Base-by-base conservation (phyloP, 2,329 filamentous ascomycete genomes). In the Arthrobotrys sphaeroides region DNA sequence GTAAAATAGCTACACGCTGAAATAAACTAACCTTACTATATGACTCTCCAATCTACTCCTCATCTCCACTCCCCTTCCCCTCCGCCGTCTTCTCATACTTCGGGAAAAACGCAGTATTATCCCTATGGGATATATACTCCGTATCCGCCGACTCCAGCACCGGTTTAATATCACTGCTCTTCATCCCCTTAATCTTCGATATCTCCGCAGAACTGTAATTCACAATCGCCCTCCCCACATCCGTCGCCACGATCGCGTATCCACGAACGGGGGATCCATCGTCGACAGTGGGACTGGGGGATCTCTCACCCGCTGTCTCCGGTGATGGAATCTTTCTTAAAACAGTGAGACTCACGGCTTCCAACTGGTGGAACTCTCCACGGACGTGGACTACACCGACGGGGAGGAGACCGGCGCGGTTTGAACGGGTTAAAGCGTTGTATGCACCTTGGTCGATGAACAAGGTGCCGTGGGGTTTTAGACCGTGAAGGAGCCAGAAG, bases 401-500 rank as follows among this genome's bases (percentile, higher is more conserved):
- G 0, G 94, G 93, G 0, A 98, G 87, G 1, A 99, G 87, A 2
- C 93, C 92, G 0, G 94, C 93, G 84, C 96, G 96, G 81, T 90
- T 89, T 2, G 73, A 69, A 1, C 79, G 70, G 13, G 89, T 84
- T 2, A 98, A 86, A 0, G 94, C 95, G 33, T 87, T 85, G 83
- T 93, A 90, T 2, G 94, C 94, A 43, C 95, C 95, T n/a, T 88
- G 85, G 84, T 99, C 95, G 79, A 99, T 96, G 84, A 92, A 98
- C 24, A 99, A 82, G 1, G 91, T 96, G 12, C 95, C 95, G 80
- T 96, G 94, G 0, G 95, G 93, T 22, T 90, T 90, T 9, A 97
- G 88, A 7, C 94, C 95, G 83, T 99, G 93, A 0, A 98, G 87
- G 55, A 99, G 90, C 95, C 95, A 99, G 86, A 99, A 98, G 81